Evolutionary conservation across 305 asterid species (phyloP), one percentile per base, ranked within the genome.

Genomic region (Fraxinus angustifolia): DNA sequence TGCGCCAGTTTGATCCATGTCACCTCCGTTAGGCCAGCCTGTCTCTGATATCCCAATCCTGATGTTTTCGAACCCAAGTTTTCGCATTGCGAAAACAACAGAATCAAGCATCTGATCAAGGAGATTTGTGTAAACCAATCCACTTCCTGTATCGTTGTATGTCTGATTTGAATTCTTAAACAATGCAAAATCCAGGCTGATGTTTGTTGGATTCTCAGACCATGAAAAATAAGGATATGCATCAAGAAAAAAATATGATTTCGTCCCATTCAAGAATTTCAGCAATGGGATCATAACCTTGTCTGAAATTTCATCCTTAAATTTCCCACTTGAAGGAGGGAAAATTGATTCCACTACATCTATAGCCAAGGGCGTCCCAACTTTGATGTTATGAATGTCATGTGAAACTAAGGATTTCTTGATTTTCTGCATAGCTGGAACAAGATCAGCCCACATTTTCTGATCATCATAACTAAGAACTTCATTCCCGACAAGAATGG

Each of bases 1-100:
- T 0, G 96, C 97, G 2, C 97, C 97, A 0, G 87, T 86, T 36
- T 94, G 89, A 60, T 94, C 97, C 4, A 90, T 70, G 78, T 93
- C 98, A 0, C 98, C 97, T 1, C 80, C 91, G 36, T 87, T 91
- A 35, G 98, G 98, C 98, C 98, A 94, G 0, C 98, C 98, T 0
- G 98, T 91, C 74, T 92, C 97, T 6, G 97, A 81, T 34, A 93
- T 83, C 0, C 90, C 93, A 0, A 93, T 17, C 84, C n/a, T 65
- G 7, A 91, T 50, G 11, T 81, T 70, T 21, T 78, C 78, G 2
- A 85, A 91, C 3, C 98, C 97, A 8, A 88, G 76, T 42, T 89
- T 91, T 42, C 62, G 70, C 90, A 92, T 89, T 0, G 98, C 97
- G 76, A 86, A 94, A 6, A 82, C 8, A 3, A 90, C 88, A 0